These are phyloP conservation scores for Lentinula sp. DNA, from an alignment of 768 basidiomycete species.

Conservation along the genomic window DNA sequence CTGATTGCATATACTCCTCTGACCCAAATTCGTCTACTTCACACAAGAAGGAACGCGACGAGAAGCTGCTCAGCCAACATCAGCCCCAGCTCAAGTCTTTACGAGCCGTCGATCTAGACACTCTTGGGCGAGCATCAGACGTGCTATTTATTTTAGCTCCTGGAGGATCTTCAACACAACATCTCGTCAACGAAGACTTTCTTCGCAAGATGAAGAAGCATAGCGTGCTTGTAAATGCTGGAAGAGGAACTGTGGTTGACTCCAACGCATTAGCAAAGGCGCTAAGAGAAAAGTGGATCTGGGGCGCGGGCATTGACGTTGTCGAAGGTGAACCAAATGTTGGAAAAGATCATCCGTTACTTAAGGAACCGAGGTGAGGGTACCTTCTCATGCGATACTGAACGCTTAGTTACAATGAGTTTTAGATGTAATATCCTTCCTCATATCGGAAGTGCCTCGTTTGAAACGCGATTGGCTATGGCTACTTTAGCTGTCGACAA, in stretches of 20 bases:
- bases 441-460: constrained; percentile 87
- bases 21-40: constrained; percentile 47
- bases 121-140: constrained; percentile 76
- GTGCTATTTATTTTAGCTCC: constrained; percentile 81
- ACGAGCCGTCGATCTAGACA: constrained; percentile 52
- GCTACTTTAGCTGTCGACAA: constrained; percentile 70
- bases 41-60: constrained; percentile 31
- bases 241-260: constrained; percentile 84
- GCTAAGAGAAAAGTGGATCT: constrained; percentile 71
- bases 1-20: constrained; percentile 61
- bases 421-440: constrained; percentile 76
- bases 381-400: background rate
- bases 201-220: constrained; percentile 81
- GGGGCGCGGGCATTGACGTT: constrained; percentile 91
- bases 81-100: constrained; percentile 34
- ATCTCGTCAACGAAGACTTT: constrained; percentile 68
- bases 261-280: constrained; percentile 84
- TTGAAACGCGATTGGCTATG: constrained; percentile 82
- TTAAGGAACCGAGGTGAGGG: constrained; percentile 65
- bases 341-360: constrained; percentile 65
- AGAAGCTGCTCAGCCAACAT: constrained; percentile 22
- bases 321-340: constrained; percentile 89
- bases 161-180: constrained; percentile 62
- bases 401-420: background rate
- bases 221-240: constrained; percentile 79